Conservation (phyloP, 331 rosid genomes). For the Malus hybrid region DNA sequence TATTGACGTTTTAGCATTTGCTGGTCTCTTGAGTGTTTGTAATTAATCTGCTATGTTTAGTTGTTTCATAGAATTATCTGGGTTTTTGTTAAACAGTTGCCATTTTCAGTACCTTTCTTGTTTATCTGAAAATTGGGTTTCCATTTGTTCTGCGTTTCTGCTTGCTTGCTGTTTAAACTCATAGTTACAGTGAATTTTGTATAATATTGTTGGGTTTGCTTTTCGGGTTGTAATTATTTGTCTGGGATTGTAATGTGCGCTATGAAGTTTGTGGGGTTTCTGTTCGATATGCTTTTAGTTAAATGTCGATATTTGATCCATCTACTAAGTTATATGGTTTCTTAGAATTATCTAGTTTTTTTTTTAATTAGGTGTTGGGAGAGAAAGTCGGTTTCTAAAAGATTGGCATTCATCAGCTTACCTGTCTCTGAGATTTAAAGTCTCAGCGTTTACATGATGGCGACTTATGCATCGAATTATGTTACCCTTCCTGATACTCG, state of each 20-base stretch:
- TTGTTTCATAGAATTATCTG: neutral
- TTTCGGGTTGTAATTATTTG: neutral
- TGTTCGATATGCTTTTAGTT: neutral
- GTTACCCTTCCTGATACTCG: slow-evolving; percentile 48
- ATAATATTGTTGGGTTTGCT: neutral
- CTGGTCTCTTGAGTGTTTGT: neutral
- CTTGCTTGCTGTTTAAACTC: neutral
- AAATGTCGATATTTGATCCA: neutral
- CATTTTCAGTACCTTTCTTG: neutral
- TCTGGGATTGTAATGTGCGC: neutral
- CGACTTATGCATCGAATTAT: slow-evolving; percentile 41
- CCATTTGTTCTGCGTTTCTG: neutral
- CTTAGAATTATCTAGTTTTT: neutral
- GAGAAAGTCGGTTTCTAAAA: slow-evolving; percentile 5
- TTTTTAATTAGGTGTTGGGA: slow-evolving; percentile 32
- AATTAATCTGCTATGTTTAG: neutral
- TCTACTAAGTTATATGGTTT: slow-evolving; percentile 1
- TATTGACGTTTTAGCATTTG: neutral
- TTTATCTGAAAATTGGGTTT: neutral
- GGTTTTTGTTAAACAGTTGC: neutral
- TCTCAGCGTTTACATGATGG: slow-evolving; percentile 40
- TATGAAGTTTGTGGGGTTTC: neutral
- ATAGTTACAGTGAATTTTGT: neutral
- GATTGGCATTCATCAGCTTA: slow-evolving; percentile 5
- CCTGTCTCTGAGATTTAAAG: slow-evolving; percentile 10